Conservation (phyloP, 225 moss, liverwort and hornwort genomes). For the Bryoerythrophyllum caledonicum region DNA sequence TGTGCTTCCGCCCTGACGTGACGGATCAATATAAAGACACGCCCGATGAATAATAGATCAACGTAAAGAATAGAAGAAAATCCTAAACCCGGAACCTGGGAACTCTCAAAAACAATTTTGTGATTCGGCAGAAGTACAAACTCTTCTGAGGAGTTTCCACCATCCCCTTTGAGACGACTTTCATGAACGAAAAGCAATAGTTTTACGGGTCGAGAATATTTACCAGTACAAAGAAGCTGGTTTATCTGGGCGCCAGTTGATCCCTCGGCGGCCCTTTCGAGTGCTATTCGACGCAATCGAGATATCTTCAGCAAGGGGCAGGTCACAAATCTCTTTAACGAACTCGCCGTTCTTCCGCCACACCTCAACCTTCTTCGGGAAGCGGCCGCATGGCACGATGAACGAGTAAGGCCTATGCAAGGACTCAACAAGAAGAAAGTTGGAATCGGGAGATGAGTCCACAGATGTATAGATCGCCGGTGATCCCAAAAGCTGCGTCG, state of each 20-base stretch:
- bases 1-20: slow-evolving; percentile 87
- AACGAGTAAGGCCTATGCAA: slow-evolving; percentile 86
- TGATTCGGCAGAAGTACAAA: background rate
- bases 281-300: slow-evolving; percentile 87
- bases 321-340: slow-evolving; percentile 84
- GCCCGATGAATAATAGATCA: background rate
- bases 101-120: too few species aligned
- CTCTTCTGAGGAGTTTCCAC: background rate
- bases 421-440: slow-evolving; percentile 73
- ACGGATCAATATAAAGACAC: background rate
- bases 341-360: slow-evolving; percentile 87
- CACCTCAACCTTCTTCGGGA: slow-evolving; percentile 78
- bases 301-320: slow-evolving; percentile 95
- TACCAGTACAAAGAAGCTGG: slow-evolving; percentile 85
- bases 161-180: too few species aligned
- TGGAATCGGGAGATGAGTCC: slow-evolving; percentile 79
- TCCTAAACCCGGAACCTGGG: too few species aligned
- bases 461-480: slow-evolving; percentile 80
- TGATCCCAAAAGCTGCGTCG: slow-evolving; percentile 57
- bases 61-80: background rate
- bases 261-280: slow-evolving; percentile 75
- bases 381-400: slow-evolving; percentile 88
- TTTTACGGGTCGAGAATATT: background rate
- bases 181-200: background rate
- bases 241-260: slow-evolving; percentile 92